Percentiles rank a stretch among this genome's conserved stretches.
Conservation (phyloP, 2,329 filamentous ascomycete genomes). For the Cordyceps pruinosa region DNA sequence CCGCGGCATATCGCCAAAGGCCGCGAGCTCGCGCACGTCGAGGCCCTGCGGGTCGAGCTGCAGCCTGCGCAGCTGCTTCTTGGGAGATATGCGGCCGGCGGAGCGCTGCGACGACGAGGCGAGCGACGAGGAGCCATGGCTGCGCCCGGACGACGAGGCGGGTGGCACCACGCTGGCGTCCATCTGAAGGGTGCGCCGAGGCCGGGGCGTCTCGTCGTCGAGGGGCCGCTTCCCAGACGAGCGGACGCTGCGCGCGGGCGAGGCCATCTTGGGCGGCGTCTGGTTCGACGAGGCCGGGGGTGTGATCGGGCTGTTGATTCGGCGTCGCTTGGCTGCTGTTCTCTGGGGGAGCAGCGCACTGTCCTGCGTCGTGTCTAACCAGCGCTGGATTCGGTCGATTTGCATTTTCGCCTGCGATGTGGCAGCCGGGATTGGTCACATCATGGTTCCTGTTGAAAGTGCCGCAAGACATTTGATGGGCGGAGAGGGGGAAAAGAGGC, state of each 20-base stretch:
- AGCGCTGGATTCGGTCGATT: background rate
- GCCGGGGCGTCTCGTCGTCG: background rate
- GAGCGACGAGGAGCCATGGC: background rate
- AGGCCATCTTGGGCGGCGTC: background rate
- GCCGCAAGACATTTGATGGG: no score
- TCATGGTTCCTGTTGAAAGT: no score
- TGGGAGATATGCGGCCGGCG: background rate
- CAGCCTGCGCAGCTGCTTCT: no score
- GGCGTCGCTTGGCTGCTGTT: background rate
- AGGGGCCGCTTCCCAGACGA: background rate
- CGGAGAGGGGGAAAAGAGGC: no score
- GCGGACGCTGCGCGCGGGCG: background rate
- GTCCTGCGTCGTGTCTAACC: background rate
- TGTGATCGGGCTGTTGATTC: background rate
- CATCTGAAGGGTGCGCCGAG: background rate
- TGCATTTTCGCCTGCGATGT: background rate
- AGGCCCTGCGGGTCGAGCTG: no score
- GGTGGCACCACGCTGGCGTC: no score
- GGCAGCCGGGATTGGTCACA: no score
- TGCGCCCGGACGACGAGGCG: background rate
- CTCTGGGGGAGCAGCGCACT: background rate
- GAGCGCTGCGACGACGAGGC: background rate
- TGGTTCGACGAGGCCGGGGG: background rate
- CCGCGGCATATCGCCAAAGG: no score
- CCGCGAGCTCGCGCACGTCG: no score